A percentile compares a stretch with the other conserved stretches of the same genome.
These are phyloP conservation scores for Wickerhamiella musiphila DNA, from an alignment of 805 yeast genomes.

Conservation along the genomic window DNA sequence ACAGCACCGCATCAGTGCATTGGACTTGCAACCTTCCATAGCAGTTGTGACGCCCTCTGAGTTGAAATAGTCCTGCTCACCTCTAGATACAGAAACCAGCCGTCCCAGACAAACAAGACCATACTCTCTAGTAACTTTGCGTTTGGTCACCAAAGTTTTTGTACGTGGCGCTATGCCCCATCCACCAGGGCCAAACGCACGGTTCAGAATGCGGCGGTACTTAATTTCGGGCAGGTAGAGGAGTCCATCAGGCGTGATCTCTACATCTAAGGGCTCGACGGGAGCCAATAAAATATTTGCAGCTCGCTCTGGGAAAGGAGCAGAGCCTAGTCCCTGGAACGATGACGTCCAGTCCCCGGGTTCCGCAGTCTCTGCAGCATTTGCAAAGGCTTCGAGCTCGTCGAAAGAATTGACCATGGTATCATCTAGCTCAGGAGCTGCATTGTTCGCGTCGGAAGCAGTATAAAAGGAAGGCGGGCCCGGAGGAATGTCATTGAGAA, in stretches of 20 bases:
- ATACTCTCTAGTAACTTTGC: slow-evolving; percentile 73
- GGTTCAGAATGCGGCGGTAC: slow-evolving; percentile 73
- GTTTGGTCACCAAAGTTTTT: slow-evolving; percentile 58
- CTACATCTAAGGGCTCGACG: slow-evolving; percentile 58
- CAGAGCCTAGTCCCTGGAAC: slow-evolving; percentile 68
- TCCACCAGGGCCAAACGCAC: slow-evolving; percentile 95
- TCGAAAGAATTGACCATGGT: too few relatives aligned
- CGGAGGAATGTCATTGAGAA: too few relatives aligned
- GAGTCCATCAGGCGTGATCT: slow-evolving; percentile 90
- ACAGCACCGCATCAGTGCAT: slow-evolving; percentile 95
- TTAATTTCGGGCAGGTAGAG: slow-evolving; percentile 88
- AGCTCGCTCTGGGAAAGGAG: slow-evolving; percentile 49
- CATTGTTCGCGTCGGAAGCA: too few relatives aligned
- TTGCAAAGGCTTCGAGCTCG: slow-evolving; percentile 1
- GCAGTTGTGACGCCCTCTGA: slow-evolving; percentile 86
- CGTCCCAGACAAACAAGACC: slow-evolving; percentile 77
- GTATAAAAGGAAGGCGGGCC: too few relatives aligned
- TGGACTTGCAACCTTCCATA: slow-evolving; percentile 90
- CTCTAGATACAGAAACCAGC: slow-evolving; percentile 79
- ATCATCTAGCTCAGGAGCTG: too few relatives aligned
- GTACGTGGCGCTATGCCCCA: slow-evolving; percentile 97
- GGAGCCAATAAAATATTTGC: slow-evolving; percentile 45
- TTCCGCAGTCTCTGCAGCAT: slow-evolving; percentile 3
- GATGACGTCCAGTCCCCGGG: slow-evolving; percentile 63
- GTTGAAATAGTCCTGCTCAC: slow-evolving; percentile 84